phyloP scores from a whole-genome alignment of 768 basidiomycete species.

The Melanogaster broomeanus region DNA sequence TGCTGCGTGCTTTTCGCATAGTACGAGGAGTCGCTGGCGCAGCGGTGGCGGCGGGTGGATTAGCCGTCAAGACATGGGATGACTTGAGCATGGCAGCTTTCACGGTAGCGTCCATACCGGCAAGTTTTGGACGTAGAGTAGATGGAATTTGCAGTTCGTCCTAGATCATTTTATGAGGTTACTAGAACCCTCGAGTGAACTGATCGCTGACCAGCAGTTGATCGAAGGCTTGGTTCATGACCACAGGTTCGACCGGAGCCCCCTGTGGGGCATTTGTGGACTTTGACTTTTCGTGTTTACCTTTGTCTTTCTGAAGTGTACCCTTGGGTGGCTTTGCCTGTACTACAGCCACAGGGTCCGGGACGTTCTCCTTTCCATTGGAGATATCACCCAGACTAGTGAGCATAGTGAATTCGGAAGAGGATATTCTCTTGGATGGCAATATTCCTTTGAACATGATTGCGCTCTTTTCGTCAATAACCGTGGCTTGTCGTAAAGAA shows the following conservation, averaged over 20 bases:
- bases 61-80: slow-evolving; percentile 61
- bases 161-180: slow-evolving; percentile 38
- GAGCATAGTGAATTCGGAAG: slow-evolving; percentile 74
- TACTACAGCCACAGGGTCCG: slow-evolving; percentile 37
- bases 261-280: slow-evolving; percentile 46
- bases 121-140: slow-evolving; percentile 74
- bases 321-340: slow-evolving; percentile 30
- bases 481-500: slow-evolving; percentile 6
- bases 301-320: slow-evolving; percentile 21
- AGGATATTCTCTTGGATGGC: slow-evolving; percentile 64
- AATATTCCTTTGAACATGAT: slow-evolving; percentile 82
- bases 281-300: slow-evolving; percentile 44
- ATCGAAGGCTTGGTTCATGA: slow-evolving; percentile 76
- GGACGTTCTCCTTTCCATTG: slow-evolving; percentile 71
- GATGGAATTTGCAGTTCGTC: slow-evolving; percentile 89
- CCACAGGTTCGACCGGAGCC: slow-evolving; percentile 33
- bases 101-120: slow-evolving; percentile 79
- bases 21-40: slow-evolving; percentile 51
- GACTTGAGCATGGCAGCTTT: slow-evolving; percentile 93
- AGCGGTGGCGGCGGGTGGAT: slow-evolving; percentile 30
- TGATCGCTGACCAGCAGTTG: slow-evolving; percentile 64
- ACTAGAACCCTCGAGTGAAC: too few species aligned
- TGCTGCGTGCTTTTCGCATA: slow-evolving; percentile 72
- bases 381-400: slow-evolving; percentile 50
- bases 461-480: slow-evolving; percentile 1